Evolutionary conservation across 352 stramenopile species (phyloP), one percentile per base, ranked within the genome.

Genomic region (Globisporangium uncinulatum): DNA sequence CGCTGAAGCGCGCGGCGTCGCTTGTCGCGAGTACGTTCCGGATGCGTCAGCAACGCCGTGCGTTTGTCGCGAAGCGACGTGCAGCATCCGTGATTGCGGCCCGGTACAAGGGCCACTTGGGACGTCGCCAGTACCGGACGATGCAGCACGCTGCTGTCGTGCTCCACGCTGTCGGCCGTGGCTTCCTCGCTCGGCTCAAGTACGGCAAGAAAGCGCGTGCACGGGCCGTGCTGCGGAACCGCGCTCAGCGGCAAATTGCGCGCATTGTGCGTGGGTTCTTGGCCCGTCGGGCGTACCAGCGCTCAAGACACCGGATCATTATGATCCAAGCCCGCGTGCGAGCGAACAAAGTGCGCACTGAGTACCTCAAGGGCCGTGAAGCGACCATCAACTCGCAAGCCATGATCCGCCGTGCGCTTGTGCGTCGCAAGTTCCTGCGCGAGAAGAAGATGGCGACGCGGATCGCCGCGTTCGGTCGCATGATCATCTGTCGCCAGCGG

Each of bases 401-500:
- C 13, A 95, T 95, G 86, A 93, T 95, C 62, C 83, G 86, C 14
- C 73, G 83, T 31, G 79, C 78, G 5, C 68, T 95, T 8, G 75
- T 91, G 48, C 83, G 83, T 13, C 78, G 83, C 20, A 87, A 86
- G 54, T 92, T 93, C 34, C 44, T 92, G 20, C 79, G 67, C 11
- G 86, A 95, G 57, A 90, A 88, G 61, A 92, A 92, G 49, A 95
- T 95, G 86, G 86, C 86, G 6, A 92, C 83, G 8, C 83, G 86
- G 24, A 88, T 95, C 36, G 79, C 84, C 42, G 83, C 83, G 11
- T 92, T 95, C 59, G 79, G 82, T 0, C 77, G 83, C 41, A 94
- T 95, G 86, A 51, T 94, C 15, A 82, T 92, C 21, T 89, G 69
- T 41, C 81, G 79, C 19, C 72, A 86, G 51, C 72, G 73, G 6